These are phyloP conservation scores for Albifimbria verrucaria DNA, from an alignment of 2,329 filamentous ascomycete genomes.

Conservation along the genomic window DNA sequence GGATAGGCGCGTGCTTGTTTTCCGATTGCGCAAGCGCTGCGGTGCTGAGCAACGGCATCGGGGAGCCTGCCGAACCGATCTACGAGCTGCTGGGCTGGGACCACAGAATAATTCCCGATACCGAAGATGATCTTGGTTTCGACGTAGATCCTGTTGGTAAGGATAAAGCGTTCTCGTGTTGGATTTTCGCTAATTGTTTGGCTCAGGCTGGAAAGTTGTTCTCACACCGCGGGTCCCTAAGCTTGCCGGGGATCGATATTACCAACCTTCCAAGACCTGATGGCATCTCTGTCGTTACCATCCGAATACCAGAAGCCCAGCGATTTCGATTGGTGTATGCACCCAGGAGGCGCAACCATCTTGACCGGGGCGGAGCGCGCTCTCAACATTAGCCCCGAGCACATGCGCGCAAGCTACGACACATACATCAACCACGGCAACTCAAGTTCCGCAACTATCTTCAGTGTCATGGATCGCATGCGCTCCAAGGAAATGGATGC, in stretches of 20 bases:
- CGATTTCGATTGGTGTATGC: constrained; percentile 72
- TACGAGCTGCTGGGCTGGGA: constrained; percentile 66
- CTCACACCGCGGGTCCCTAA: constrained; percentile 59
- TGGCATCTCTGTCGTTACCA: constrained; percentile 47
- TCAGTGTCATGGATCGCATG: constrained; percentile 62
- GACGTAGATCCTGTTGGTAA: constrained; percentile 60
- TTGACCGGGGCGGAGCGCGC: constrained; percentile 58
- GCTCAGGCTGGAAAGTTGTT: constrained; percentile 61
- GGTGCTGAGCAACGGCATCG: constrained; percentile 62
- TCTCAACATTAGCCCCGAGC: constrained; percentile 56
- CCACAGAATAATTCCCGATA: constrained; percentile 58
- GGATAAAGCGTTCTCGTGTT: constrained; percentile 9
- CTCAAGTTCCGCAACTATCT: constrained; percentile 65
- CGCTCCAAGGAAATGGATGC: constrained; percentile 58
- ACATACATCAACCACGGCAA: constrained; percentile 68
- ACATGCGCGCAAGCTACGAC: constrained; percentile 67
- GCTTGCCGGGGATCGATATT: constrained; percentile 49
- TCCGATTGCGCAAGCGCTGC: constrained; percentile 68
- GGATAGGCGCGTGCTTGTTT: constrained; percentile 65
- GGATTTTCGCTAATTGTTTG: background rate
- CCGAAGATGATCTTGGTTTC: constrained; percentile 61
- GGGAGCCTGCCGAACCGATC: constrained; percentile 37
- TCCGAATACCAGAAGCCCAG: constrained; percentile 39
- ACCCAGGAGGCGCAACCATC: constrained; percentile 67
- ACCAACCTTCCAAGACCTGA: constrained; percentile 52